Percentiles rank a stretch among this genome's conserved stretches.
phyloP scores from a whole-genome alignment of 148 eudicot species.

The Fagopyrum esculentum region DNA sequence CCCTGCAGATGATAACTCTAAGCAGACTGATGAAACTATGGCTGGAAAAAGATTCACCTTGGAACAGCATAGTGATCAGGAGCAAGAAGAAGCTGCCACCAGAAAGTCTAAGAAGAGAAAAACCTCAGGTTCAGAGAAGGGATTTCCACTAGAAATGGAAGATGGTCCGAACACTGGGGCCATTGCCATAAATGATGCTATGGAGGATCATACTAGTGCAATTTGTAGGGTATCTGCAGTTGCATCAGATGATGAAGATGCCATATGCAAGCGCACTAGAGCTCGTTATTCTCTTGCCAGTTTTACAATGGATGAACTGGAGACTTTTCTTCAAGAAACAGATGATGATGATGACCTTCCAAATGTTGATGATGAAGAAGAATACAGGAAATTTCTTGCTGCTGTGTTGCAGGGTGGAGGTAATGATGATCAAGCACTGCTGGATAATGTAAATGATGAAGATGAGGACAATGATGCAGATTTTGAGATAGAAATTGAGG shows the following conservation, averaged over 20 bases:
- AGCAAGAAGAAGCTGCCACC: slow-evolving; percentile 11
- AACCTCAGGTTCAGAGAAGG: slow-evolving; percentile 24
- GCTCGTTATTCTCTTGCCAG: slow-evolving; percentile 95
- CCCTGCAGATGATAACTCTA: slow-evolving; percentile 18
- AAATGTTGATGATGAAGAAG: slow-evolving; percentile 91
- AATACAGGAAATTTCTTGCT: slow-evolving; percentile 89
- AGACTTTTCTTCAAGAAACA: slow-evolving; percentile 93
- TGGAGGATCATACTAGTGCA: slow-evolving; percentile 15
- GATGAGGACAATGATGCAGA: slow-evolving; percentile 99
- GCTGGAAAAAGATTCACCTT: slow-evolving; percentile 13
- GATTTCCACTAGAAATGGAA: slow-evolving; percentile 21
- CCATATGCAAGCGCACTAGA: slow-evolving; percentile 87
- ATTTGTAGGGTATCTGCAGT: slow-evolving; percentile 16
- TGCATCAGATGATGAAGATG: slow-evolving; percentile 65
- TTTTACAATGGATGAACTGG: slow-evolving; percentile 92
- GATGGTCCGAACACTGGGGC: slow-evolving; percentile 29
- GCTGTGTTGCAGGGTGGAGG: slow-evolving; percentile 73
- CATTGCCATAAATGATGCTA: slow-evolving; percentile 29
- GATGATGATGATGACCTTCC: slow-evolving; percentile 90
- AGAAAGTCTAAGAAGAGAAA: slow-evolving; percentile 24
- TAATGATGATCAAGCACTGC: slow-evolving; percentile 31
- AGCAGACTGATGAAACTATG: slow-evolving; percentile 5
- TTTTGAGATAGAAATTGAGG: slow-evolving; percentile 91
- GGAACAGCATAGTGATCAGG: slow-evolving; percentile 17
- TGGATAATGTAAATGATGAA: slow-evolving; percentile 54